Conservation (phyloP, 306 rosid genomes). For the Vigna hirtella region DNA sequence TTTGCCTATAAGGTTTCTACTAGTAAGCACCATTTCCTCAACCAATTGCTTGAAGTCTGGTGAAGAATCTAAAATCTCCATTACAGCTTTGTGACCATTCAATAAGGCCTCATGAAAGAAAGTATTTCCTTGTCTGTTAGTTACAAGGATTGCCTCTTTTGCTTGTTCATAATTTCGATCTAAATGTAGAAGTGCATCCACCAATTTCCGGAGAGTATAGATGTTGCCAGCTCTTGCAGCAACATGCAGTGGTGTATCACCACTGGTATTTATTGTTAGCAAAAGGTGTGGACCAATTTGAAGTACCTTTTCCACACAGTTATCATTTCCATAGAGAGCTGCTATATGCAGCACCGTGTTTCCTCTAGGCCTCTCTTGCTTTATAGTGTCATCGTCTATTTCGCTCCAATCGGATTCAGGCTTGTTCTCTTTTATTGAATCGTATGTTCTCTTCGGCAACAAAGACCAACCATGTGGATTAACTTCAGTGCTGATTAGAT, state of each 20-base stretch:
- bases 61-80: too few species aligned
- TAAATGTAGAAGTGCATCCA: not conserved
- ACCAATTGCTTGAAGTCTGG: not conserved
- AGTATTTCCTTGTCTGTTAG: not conserved
- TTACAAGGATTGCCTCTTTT: not conserved
- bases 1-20: not conserved
- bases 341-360: slow-evolving; percentile 16
- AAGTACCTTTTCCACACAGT: not conserved
- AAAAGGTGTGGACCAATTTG: accelerated
- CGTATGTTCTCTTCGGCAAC: too few species aligned
- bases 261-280: accelerated
- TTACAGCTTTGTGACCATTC: not conserved
- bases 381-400: not conserved
- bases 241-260: slow-evolving; percentile 10
- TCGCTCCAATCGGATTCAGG: too few species aligned
- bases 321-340: not conserved
- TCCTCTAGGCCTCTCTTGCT: not conserved
- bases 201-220: not conserved
- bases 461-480: too few species aligned
- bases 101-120: slow-evolving; percentile 30
- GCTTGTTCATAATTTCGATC: not conserved
- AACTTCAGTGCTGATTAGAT: too few species aligned
- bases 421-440: too few species aligned
- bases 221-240: not conserved
- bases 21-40: too few species aligned